phyloP scores from a whole-genome alignment of 305 asterid genomes.

The Fraxinus baroniana region DNA sequence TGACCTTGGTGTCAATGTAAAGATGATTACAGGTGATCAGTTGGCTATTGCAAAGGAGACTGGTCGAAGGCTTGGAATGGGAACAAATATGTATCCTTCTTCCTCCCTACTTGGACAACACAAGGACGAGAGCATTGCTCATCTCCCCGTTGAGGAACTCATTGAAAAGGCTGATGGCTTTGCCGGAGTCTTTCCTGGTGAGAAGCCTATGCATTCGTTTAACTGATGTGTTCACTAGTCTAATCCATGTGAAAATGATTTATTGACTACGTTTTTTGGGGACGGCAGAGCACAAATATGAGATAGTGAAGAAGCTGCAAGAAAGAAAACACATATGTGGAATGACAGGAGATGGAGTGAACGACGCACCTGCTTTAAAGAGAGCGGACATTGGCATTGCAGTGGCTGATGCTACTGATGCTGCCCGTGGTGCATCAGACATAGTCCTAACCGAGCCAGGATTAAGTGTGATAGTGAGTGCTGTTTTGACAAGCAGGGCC shows the following conservation, averaged over 20 bases:
- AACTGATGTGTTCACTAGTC: background rate
- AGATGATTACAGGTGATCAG: slow-evolving; percentile 68
- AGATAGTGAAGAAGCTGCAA: slow-evolving; percentile 67
- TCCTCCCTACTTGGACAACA: slow-evolving; percentile 66
- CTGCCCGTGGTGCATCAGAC: slow-evolving; percentile 72
- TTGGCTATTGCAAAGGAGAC: slow-evolving; percentile 75
- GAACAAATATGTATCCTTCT: slow-evolving; percentile 78
- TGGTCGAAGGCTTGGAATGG: slow-evolving; percentile 78
- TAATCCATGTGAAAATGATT: background rate
- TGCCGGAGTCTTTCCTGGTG: slow-evolving; percentile 81
- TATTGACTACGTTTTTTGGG: background rate
- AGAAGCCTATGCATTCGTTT: background rate
- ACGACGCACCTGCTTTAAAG: slow-evolving; percentile 72
- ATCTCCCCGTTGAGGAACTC: slow-evolving; percentile 66
- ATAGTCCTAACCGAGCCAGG: slow-evolving; percentile 71
- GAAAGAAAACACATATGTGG: slow-evolving; percentile 68
- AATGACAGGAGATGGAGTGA: slow-evolving; percentile 83
- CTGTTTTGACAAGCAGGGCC: slow-evolving; percentile 71
- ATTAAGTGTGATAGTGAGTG: slow-evolving; percentile 68
- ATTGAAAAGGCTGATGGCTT: slow-evolving; percentile 83
- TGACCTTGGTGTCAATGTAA: slow-evolving; percentile 50
- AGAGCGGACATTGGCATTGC: slow-evolving; percentile 77
- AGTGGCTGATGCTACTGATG: slow-evolving; percentile 75
- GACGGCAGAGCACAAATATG: slow-evolving; percentile 63
- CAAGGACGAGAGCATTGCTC: slow-evolving; percentile 54